Evolutionary conservation across 345 rosid species (phyloP), one percentile per base, ranked within the genome.

Genomic region (Geranium brycei): DNA sequence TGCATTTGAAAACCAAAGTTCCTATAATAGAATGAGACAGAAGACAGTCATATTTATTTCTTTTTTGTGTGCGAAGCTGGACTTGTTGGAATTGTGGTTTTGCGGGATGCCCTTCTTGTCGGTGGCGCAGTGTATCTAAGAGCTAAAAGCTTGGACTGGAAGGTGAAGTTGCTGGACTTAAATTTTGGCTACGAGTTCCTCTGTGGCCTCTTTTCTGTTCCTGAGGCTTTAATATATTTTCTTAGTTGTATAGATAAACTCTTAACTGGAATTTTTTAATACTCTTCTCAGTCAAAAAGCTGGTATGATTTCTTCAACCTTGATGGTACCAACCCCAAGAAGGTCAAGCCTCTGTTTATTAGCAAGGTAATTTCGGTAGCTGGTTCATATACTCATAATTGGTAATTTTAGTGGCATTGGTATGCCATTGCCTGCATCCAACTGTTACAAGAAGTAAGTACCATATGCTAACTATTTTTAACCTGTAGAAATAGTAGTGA

Each of bases 321-420:
- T 31, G 87, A 93, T 66, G 95, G 96, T 63, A 71, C 95, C 63
- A 62, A 57, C 40, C 83, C 78, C 1, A 82, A 80, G 83, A 93
- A 88, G 79, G 86, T 93, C 30, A 79, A 90, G 73, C 97, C 99
- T 64, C 85, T 93, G 63, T 85, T 82, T 76, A 80, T 90, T 71
- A 88, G 99, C 82, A 93, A 93, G 93, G 99, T 87, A 70, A 62
- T 35, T 12, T 19, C 40, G 16, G 3, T 47, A 47, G 13, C 53
- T 47, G 15, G 53, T 47, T 47, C 3, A 10, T 47, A 13, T 47
- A 13, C 53, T 47, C 53, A 6, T 47, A 47, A 47, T 47, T 47
- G 53, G 12, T 8, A 47, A 47, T 8, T 47, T 47, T 8, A 13
- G 14, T 47, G 53, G 3, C 53, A 47, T 10, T 47, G 15, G 53